Evolutionary conservation across 2,329 filamentous ascomycete species (phyloP), one percentile per base, ranked within the genome.

Genomic region (Fusarium sp.): DNA sequence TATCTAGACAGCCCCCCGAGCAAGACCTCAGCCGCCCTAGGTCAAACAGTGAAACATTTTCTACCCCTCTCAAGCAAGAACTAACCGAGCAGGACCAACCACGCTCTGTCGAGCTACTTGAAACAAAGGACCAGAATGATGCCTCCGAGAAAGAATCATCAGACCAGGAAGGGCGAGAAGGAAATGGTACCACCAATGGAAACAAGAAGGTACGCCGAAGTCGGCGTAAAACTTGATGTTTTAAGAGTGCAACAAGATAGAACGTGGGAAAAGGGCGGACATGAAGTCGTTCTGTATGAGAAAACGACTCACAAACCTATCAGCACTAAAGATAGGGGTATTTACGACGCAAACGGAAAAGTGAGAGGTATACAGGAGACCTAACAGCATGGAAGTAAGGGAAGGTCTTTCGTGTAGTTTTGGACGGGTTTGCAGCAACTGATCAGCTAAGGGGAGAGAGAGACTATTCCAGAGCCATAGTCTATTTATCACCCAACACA

Each of bases 21-120:
- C 46, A 40, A 32, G 32, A 44, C 14, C 25, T 40, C 40, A 40
- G 30, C 30, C 54, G 42, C 40, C 34, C 53, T 53, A 49, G 58
- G 42, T 60, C 63, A 54, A 41, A 42, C 8, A 62, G 45, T 27
- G 56, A 66, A 47, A 44, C 22, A 30, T 20, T 51, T 14, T 32
- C 46, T 32, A 18, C 16, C 32, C 27, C 25, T 8, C 18, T 37
- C 12, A 54, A 63, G 25, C 40, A 67, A 56, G 51, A 64, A 30
- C 13, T 12, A 13, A 9, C 30, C 16, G 48, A 56, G 12, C 29
- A 45, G 14, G 37, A 46, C 25, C 51, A 44, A 42, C 42, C 51
- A 30, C 45, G 42, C 24, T 65, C 65, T 34, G 42, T 48, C 25
- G 68, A 64, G 37, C 46, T 57, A 10, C 44, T 61, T 3, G 45